These are phyloP conservation scores for Penicillium psychrosexuale DNA, from an alignment of 2,329 filamentous ascomycete genomes.

Conservation along the genomic window DNA sequence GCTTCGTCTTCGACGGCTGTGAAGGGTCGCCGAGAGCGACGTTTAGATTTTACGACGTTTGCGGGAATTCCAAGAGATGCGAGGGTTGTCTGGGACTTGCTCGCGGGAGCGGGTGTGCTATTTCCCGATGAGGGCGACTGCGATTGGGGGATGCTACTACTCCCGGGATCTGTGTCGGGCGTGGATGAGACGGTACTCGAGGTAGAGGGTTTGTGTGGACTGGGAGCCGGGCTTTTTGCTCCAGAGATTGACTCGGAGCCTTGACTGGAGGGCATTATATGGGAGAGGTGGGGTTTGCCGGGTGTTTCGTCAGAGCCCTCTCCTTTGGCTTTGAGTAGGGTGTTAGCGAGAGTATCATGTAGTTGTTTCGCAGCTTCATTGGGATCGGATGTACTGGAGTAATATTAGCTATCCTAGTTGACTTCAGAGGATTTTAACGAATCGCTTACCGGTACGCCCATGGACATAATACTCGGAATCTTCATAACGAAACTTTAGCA, in stretches of 20 bases:
- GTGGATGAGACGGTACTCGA: conserved; percentile 21
- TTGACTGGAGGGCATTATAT: conserved; percentile 21
- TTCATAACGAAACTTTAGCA: conserved; percentile 25
- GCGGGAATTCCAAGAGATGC: conserved; percentile 49
- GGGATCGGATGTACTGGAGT: conserved; percentile 31
- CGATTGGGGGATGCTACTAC: conserved; percentile 11
- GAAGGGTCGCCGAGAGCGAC: conserved; percentile 56
- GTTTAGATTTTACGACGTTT: conserved; percentile 47
- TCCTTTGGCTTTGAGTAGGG: conserved; percentile 31
- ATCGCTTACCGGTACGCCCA: conserved; percentile 41
- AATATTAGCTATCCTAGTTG: conserved; percentile 1
- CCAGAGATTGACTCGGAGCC: conserved; percentile 14
- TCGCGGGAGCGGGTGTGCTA: conserved; percentile 29
- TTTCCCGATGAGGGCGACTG: conserved; percentile 21
- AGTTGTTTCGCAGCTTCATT: conserved; percentile 38
- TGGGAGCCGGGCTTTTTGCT: conserved; percentile 12
- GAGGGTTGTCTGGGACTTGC: conserved; percentile 32
- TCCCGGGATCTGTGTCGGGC: conserved; percentile 13
- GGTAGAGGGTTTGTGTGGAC: conserved; percentile 15
- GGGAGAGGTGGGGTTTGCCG: conserved; percentile 27
- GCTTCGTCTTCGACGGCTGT: conserved; percentile 57
- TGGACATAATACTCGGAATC: conserved; percentile 56
- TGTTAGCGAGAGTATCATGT: conserved; percentile 36
- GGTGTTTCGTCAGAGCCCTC: conserved; percentile 21
- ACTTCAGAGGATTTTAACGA: background rate